Evolutionary conservation across 306 rosid species (phyloP).

Genomic region (Chamaecrista fasciculata): DNA sequence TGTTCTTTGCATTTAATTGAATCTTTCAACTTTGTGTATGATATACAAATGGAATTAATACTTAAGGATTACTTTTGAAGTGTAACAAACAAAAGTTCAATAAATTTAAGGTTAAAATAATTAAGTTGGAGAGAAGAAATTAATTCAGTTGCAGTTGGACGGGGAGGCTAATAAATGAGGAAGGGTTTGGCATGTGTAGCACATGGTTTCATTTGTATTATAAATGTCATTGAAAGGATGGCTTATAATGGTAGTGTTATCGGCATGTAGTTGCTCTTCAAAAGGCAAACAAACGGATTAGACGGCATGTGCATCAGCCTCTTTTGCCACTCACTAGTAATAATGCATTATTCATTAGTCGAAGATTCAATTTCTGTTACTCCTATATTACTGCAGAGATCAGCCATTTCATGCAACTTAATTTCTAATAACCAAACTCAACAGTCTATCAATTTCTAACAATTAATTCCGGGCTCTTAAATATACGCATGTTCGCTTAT

Average conservation of each 20-base stretch:
- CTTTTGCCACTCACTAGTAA: not conserved
- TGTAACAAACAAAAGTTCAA: too few species aligned
- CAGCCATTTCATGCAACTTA: not conserved
- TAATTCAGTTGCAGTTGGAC: not conserved
- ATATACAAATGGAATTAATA: too few species aligned
- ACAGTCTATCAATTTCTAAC: not conserved
- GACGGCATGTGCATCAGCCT: conserved; percentile 12
- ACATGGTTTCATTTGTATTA: not conserved
- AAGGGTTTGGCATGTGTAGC: conserved; percentile 8
- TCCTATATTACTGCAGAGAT: too few species aligned
- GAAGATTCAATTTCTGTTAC: too few species aligned
- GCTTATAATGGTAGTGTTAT: not conserved
- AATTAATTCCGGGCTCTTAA: not conserved
- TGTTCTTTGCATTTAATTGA: not conserved
- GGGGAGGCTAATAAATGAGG: not conserved
- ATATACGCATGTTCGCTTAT: too few species aligned
- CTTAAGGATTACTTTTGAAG: too few species aligned
- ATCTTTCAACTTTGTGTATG: not conserved
- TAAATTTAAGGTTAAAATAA: too few species aligned
- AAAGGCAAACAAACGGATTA: not conserved
- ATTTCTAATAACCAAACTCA: not conserved
- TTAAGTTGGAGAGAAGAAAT: not conserved
- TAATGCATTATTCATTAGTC: not conserved
- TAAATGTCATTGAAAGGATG: not conserved
- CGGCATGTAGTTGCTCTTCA: not conserved